phyloP scores from a whole-genome alignment of 2,329 filamentous ascomycete genomes.

The Colletotrichum tamarilloi region DNA sequence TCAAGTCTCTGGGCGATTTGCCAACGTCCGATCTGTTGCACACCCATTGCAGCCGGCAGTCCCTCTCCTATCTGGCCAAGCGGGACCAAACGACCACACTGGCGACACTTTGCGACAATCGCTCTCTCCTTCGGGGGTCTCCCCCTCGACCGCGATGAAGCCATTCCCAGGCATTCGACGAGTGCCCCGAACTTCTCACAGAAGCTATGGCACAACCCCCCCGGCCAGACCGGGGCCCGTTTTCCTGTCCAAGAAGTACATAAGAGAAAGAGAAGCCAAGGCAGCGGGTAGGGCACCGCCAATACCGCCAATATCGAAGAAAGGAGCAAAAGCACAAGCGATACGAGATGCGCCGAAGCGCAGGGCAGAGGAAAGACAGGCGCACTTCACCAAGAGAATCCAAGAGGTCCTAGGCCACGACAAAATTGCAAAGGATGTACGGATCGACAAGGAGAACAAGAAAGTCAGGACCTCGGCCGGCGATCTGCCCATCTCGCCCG shows the following conservation, averaged over 20 bases:
- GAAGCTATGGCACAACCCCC: no score
- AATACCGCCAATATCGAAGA: background rate
- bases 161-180: no score
- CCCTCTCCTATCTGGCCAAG: no score
- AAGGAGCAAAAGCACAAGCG: background rate
- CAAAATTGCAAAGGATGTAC: conserved; percentile 43
- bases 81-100: background rate
- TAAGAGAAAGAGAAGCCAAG: no score
- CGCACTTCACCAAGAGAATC: conserved; percentile 38
- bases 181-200: no score
- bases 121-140: no score
- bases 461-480: conserved; percentile 59
- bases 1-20: background rate
- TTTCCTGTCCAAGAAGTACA: no score
- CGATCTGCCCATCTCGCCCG: conserved; percentile 62
- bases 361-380: background rate
- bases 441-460: conserved; percentile 53
- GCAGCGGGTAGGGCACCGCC: no score
- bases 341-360: background rate
- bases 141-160: no score
- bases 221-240: no score
- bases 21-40: background rate
- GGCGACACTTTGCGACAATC: background rate
- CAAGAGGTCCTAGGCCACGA: conserved; percentile 46
- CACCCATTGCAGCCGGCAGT: no score